phyloP scores from a whole-genome alignment of 2,329 filamentous ascomycete genomes.

The Graphilbum ipis-grandicollis region DNA sequence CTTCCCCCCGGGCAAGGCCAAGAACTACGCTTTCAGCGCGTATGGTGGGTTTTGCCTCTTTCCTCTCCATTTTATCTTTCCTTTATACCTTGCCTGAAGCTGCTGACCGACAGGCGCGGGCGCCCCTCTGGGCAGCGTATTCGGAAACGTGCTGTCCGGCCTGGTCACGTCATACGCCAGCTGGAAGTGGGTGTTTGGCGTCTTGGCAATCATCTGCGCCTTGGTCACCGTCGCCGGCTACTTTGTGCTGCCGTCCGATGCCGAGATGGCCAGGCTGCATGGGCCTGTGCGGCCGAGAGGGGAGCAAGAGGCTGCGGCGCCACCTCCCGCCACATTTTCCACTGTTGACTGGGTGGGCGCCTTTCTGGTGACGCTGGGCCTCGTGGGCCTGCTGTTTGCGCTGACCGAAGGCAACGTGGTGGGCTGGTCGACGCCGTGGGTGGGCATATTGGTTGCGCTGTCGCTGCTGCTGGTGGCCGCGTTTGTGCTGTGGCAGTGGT shows the following conservation, averaged over 20 bases:
- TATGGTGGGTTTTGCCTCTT: constrained; percentile 25
- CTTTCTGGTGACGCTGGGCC: constrained; percentile 40
- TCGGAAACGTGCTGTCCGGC: constrained; percentile 47
- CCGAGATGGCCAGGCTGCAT: neutral
- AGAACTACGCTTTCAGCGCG: constrained; percentile 52
- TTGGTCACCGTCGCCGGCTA: constrained; percentile 37
- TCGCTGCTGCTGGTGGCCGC: constrained; percentile 35
- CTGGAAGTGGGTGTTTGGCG: constrained; percentile 54
- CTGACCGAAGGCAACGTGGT: constrained; percentile 53
- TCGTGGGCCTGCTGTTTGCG: constrained; percentile 47
- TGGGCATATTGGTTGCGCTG: constrained; percentile 40
- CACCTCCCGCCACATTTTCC: constrained; percentile 9
- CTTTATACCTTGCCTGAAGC: too few species aligned
- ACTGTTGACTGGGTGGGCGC: constrained; percentile 50
- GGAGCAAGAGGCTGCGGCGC: constrained; percentile 7
- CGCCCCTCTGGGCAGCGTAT: constrained; percentile 44
- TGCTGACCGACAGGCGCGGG: constrained; percentile 29
- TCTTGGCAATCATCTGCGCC: constrained; percentile 40
- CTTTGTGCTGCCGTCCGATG: constrained; percentile 35
- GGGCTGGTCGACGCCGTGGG: constrained; percentile 48
- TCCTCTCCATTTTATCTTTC: neutral
- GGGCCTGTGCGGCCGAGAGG: neutral
- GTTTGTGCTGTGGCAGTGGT: constrained; percentile 45
- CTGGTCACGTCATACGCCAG: constrained; percentile 42
- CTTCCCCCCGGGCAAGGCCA: constrained; percentile 48